A percentile compares a stretch with the other conserved stretches of the same genome.
Conservation (phyloP, 169 alveolate genomes). For the Eimeria sp. region DNA sequence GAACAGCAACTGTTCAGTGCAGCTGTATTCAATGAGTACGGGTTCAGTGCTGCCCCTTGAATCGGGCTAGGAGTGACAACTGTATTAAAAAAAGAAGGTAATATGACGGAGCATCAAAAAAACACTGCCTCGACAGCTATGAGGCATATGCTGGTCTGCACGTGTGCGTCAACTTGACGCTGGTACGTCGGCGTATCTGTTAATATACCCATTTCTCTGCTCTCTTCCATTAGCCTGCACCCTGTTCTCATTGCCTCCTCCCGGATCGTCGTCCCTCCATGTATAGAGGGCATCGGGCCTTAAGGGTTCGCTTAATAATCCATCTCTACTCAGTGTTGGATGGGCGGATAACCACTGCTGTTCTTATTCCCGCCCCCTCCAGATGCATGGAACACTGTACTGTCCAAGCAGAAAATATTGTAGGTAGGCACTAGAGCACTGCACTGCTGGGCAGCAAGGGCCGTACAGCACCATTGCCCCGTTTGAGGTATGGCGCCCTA, state of each 20-base stretch:
- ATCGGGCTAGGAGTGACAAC: background rate
- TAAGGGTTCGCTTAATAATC: background rate
- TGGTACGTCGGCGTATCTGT: background rate
- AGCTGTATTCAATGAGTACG: background rate
- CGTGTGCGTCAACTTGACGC: background rate
- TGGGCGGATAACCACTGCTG: too few species aligned
- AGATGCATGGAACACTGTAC: too few species aligned
- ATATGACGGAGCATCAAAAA: background rate
- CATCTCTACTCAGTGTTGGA: too few species aligned
- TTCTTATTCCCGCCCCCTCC: too few species aligned
- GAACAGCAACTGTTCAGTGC: background rate
- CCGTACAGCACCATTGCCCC: too few species aligned
- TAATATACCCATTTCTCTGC: background rate
- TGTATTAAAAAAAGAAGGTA: background rate
- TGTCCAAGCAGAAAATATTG: too few species aligned
- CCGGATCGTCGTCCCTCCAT: background rate
- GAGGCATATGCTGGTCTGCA: background rate
- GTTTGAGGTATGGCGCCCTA: background rate
- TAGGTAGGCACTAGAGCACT: too few species aligned
- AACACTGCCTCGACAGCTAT: background rate
- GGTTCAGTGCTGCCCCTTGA: background rate
- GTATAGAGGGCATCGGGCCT: background rate
- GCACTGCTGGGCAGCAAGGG: too few species aligned
- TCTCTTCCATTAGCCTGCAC: background rate
- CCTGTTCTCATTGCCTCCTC: background rate